Evolutionary conservation across 2,329 filamentous ascomycete genomes (phyloP).

Genomic region (Diplodia scrobiculata): DNA sequence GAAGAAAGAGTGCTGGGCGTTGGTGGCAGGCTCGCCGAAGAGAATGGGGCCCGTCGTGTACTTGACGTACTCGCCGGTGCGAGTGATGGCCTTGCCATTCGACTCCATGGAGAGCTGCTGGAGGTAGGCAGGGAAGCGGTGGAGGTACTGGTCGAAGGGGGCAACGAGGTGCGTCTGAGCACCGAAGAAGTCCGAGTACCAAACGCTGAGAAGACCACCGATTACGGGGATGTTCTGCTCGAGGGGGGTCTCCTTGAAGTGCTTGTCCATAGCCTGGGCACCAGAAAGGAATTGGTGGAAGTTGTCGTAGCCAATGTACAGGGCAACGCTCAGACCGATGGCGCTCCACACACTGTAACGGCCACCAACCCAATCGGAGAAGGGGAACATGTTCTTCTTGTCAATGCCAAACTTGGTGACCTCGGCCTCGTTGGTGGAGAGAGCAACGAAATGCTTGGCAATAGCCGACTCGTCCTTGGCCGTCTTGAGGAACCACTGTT

Average conservation of each 20-base stretch:
- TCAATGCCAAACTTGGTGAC: constrained; percentile 99
- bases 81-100: constrained; percentile 95
- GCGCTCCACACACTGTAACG: constrained; percentile 99
- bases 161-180: constrained; percentile 96
- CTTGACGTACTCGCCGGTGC: constrained; percentile 83
- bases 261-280: constrained; percentile 96
- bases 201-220: constrained; percentile 90
- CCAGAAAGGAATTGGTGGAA: constrained; percentile 95
- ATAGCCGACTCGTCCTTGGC: constrained; percentile 74
- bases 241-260: constrained; percentile 88
- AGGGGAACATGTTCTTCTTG: constrained; percentile 99
- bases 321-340: constrained; percentile 88
- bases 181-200: constrained; percentile 99
- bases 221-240: constrained; percentile 94
- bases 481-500: constrained; percentile 90
- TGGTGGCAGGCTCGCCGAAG: constrained; percentile 97
- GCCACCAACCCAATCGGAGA: constrained; percentile 97
- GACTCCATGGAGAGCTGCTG: constrained; percentile 99
- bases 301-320: constrained; percentile 97
- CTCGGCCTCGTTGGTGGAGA: constrained; percentile 93
- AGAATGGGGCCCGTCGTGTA: constrained; percentile 96
- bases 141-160: constrained; percentile 98
- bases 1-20: constrained; percentile 99
- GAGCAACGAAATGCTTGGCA: constrained; percentile 97
- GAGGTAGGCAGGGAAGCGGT: constrained; percentile 98